Base-by-base conservation (phyloP, 2,329 filamentous ascomycete genomes). In the Diaporthe helianthi region DNA sequence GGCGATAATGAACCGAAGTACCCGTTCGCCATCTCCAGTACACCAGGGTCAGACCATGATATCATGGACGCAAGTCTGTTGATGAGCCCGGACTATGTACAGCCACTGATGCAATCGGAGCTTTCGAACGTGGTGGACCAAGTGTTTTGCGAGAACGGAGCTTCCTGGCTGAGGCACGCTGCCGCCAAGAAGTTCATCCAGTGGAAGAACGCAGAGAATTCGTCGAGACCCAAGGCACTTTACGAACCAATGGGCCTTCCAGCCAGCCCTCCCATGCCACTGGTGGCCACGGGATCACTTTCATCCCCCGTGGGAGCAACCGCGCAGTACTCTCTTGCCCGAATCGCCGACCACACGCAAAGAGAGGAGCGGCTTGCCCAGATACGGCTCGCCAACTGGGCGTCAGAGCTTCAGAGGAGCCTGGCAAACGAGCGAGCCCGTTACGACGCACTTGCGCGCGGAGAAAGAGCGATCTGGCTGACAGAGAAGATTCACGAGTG, bases 1-100 rank as follows among this genome's bases (percentile, higher is more conserved):
- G 52, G 74, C 77, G 15, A 29, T 26, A 53, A 66, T 46, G 72
- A 77, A 61, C 75, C 79, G 1, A 77, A 78, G 15, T 82, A 82
- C 69, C 88, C 90, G 3, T 97, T 93, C 76, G 89, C 93, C 0
- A 86, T 97, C 24, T 98, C 95, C 1, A 96, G 92, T 24, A 87
- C 87, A 15, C 84, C 87, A 29, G 88, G 86, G 1, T 87, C 87
- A 26, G 93, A 98, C 75, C 82, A 89, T 71, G 93, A 97, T 47
- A 89, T 86, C 52, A 97, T 98, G 90, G 95, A 98, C 78, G 95
- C 94, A 22, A 97, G 93, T 75, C 84, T 97, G 0, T 85, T 98
- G 22, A 98, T 98, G 95, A 94, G 90, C 68, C 91, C 94, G 1
- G 92, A 96, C 75, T 98, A 98, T 76, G 83, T 96, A 17, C 91